These are phyloP conservation scores for Phalaenopsis hybrid DNA, from an alignment of 116 monocot genomes.

Conservation along the genomic window DNA sequence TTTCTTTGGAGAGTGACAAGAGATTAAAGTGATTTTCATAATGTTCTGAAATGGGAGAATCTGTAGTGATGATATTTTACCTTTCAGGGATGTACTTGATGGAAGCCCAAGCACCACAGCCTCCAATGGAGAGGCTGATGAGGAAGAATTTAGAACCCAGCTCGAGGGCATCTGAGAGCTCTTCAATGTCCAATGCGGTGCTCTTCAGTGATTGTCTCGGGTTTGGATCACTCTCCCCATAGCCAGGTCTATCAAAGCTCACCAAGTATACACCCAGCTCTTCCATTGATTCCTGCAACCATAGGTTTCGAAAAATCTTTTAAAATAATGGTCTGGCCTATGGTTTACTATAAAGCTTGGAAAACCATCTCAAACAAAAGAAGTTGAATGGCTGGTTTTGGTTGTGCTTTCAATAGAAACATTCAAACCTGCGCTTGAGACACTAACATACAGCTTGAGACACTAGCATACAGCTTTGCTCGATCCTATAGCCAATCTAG, in stretches of 20 bases:
- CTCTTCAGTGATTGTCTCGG: conserved; percentile 40
- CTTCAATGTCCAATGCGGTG: conserved; percentile 40
- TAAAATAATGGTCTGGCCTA: too few species aligned
- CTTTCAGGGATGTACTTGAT: conserved; percentile 60
- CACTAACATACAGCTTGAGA: too few species aligned
- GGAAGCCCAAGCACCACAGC: conserved; percentile 50
- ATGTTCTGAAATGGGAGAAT: not conserved
- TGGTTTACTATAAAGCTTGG: too few species aligned
- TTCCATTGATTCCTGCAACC: conserved; percentile 46
- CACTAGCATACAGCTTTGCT: too few species aligned
- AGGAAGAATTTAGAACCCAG: conserved; percentile 42
- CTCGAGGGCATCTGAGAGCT: conserved; percentile 52
- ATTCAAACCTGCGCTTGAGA: too few species aligned
- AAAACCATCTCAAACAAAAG: too few species aligned
- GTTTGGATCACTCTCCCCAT: conserved; percentile 61
- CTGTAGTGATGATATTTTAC: conserved; percentile 7
- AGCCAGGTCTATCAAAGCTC: conserved; percentile 57
- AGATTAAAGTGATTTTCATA: too few species aligned
- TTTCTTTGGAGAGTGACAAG: too few species aligned
- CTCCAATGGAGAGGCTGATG: conserved; percentile 49
- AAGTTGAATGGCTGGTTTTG: too few species aligned
- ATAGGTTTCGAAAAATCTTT: not conserved
- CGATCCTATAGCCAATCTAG: too few species aligned
- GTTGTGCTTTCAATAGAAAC: too few species aligned
- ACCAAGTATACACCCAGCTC: conserved; percentile 54